A percentile compares a stretch with the other conserved stretches of the same genome.
Conservation (phyloP, 495 filamentous ascomycete genomes). For the Melanomma pulvis-pyrius region DNA sequence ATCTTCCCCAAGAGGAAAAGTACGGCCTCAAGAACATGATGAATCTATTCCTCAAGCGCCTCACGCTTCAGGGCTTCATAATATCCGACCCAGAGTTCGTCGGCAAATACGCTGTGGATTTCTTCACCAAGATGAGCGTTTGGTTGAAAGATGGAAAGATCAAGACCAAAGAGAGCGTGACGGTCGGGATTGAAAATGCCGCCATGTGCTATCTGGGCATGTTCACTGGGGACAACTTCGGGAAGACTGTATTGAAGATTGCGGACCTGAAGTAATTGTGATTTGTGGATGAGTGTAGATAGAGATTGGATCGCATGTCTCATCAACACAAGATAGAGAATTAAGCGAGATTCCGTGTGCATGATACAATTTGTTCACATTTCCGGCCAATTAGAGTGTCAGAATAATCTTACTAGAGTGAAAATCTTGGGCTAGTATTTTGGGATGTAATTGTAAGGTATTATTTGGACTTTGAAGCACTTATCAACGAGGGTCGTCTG, state of each 20-base stretch:
- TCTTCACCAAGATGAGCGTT: slow-evolving; percentile 58
- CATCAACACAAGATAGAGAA: too few species aligned
- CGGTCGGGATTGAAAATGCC: slow-evolving; percentile 78
- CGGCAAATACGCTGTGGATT: slow-evolving; percentile 48
- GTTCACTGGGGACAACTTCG: slow-evolving; percentile 82
- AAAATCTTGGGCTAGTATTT: too few species aligned
- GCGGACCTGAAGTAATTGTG: slow-evolving; percentile 37
- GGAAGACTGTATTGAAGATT: slow-evolving; percentile 82
- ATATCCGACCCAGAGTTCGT: slow-evolving; percentile 66
- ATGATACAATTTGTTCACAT: too few species aligned
- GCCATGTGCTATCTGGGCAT: slow-evolving; percentile 77
- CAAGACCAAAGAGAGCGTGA: slow-evolving; percentile 69
- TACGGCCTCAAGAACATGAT: slow-evolving; percentile 71
- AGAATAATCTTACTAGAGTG: too few species aligned
- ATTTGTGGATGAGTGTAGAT: too few species aligned
- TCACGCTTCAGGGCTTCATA: slow-evolving; percentile 75
- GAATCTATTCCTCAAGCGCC: slow-evolving; percentile 55
- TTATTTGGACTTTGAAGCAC: too few species aligned
- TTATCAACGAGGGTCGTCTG: too few species aligned
- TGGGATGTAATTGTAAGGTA: too few species aligned
- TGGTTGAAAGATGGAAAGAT: slow-evolving; percentile 82
- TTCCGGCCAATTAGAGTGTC: too few species aligned
- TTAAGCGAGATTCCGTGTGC: too few species aligned
- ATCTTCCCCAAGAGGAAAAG: slow-evolving; percentile 54
- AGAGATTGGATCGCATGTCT: too few species aligned